These are phyloP conservation scores for Claviceps monticola DNA, from an alignment of 2,329 filamentous ascomycete species.

Conservation along the genomic window DNA sequence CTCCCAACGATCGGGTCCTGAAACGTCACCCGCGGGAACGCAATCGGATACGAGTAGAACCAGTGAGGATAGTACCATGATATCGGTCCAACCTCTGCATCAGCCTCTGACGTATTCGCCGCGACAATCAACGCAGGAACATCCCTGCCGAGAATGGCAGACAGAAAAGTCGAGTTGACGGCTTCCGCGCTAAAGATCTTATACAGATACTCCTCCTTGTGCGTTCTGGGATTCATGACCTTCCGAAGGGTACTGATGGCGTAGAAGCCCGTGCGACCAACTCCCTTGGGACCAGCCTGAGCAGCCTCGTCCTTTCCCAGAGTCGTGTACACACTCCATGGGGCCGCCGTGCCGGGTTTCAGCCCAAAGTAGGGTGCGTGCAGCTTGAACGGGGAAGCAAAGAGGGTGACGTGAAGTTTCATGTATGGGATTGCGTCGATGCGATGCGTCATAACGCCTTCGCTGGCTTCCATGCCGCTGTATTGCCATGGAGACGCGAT, in stretches of 20 bases:
- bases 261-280: slow-evolving; percentile 69
- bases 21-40: slow-evolving; percentile 75
- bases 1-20: slow-evolving; percentile 60
- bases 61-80: slow-evolving; percentile 66
- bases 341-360: slow-evolving; percentile 39
- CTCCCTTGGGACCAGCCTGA: slow-evolving; percentile 38
- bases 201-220: slow-evolving; percentile 42
- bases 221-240: slow-evolving; percentile 45
- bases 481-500: slow-evolving; percentile 77
- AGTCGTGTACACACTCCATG: slow-evolving; percentile 71
- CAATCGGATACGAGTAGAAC: slow-evolving; percentile 77
- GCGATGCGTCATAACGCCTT: slow-evolving; percentile 50
- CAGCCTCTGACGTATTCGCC: slow-evolving; percentile 13
- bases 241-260: slow-evolving; percentile 63
- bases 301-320: slow-evolving; percentile 46
- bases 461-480: slow-evolving; percentile 49
- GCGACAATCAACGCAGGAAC: slow-evolving; percentile 28
- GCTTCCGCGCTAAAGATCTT: slow-evolving; percentile 49
- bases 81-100: slow-evolving; percentile 33
- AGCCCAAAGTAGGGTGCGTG: slow-evolving; percentile 61
- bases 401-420: slow-evolving; percentile 75
- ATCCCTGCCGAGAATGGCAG: slow-evolving; percentile 33
- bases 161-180: slow-evolving; percentile 39
- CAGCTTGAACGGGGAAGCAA: slow-evolving; percentile 64
- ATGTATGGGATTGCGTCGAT: slow-evolving; percentile 80